phyloP scores from a whole-genome alignment of 768 basidiomycete species.

The Austroboletus festivus region DNA sequence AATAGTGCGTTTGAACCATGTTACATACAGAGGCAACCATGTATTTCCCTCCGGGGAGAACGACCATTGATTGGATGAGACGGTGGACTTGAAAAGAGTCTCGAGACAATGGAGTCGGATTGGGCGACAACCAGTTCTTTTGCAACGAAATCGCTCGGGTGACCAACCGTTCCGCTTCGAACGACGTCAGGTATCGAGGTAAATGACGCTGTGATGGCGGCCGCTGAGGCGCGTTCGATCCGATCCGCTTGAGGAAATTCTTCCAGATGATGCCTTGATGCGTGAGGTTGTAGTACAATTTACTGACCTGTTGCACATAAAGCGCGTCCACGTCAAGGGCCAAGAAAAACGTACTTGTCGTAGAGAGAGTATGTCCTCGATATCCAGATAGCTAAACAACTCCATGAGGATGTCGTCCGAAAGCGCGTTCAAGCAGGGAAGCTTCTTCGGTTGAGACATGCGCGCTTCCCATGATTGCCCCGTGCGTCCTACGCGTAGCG shows the following conservation, averaged over 20 bases:
- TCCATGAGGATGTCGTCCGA: conserved; percentile 40
- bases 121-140: conserved; percentile 50
- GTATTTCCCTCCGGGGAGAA: conserved; percentile 67
- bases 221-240: conserved; percentile 56
- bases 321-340: not conserved
- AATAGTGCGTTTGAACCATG: conserved; percentile 41
- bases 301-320: conserved; percentile 46
- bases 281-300: conserved; percentile 56
- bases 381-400: conserved; percentile 34
- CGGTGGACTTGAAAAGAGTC: conserved; percentile 29
- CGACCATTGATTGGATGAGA: conserved; percentile 49
- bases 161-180: conserved; percentile 55
- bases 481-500: conserved; percentile 9
- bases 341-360: conserved; percentile 31
- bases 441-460: conserved; percentile 15
- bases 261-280: conserved; percentile 72
- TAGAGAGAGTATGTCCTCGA: conserved; percentile 37
- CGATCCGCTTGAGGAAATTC: conserved; percentile 51
- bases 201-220: conserved; percentile 55
- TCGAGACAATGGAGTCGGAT: conserved; percentile 32
- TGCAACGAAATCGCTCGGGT: conserved; percentile 58
- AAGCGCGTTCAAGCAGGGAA: conserved; percentile 31
- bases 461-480: conserved; percentile 27
- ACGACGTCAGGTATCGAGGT: conserved; percentile 28
- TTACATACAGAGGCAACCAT: conserved; percentile 60